Evolutionary conservation across 2,329 filamentous ascomycete genomes (phyloP).

Genomic region (Meredithiella fracta): DNA sequence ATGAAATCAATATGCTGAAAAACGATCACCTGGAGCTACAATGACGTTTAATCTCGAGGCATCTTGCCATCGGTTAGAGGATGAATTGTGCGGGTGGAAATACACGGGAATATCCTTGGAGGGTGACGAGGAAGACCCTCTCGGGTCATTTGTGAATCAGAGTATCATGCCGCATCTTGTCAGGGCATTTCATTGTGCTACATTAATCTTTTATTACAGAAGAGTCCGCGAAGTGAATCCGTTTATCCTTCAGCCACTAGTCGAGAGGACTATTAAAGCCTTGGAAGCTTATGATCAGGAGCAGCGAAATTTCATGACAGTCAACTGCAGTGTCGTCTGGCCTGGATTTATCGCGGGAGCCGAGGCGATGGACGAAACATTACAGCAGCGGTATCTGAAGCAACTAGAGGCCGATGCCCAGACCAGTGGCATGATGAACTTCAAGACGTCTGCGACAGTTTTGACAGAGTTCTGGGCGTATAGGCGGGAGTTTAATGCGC

Average conservation of each 20-base stretch:
- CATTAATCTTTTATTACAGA: conserved; percentile 31
- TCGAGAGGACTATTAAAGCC: conserved; percentile 4
- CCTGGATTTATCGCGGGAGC: conserved; percentile 13
- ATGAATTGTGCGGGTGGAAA: conserved; percentile 6
- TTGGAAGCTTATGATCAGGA: conserved; percentile 11
- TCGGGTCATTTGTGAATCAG: conserved; percentile 1
- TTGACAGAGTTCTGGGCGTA: conserved; percentile 3
- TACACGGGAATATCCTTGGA: conserved; percentile 13
- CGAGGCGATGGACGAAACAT: conserved; percentile 10
- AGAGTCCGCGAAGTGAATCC: conserved; percentile 19
- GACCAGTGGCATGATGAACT: conserved; percentile 12
- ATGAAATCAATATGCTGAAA: conserved; percentile 21
- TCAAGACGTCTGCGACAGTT: conserved; percentile 2
- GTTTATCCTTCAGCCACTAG: conserved; percentile 9
- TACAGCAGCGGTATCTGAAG: conserved; percentile 5
- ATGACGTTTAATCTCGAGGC: conserved; percentile 20
- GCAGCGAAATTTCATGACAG: conserved; percentile 6
- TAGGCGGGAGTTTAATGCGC: background rate
- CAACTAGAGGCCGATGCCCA: conserved; percentile 5
- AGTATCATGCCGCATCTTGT: conserved; percentile 18
- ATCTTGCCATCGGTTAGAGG: conserved; percentile 16
- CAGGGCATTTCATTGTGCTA: conserved; percentile 26
- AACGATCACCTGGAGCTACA: conserved; percentile 17
- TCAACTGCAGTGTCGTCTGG: conserved; percentile 13
- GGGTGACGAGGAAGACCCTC: conserved; percentile 1